Conservation (phyloP, 352 stramenopile genomes). For the Albugo laibachii region DNA sequence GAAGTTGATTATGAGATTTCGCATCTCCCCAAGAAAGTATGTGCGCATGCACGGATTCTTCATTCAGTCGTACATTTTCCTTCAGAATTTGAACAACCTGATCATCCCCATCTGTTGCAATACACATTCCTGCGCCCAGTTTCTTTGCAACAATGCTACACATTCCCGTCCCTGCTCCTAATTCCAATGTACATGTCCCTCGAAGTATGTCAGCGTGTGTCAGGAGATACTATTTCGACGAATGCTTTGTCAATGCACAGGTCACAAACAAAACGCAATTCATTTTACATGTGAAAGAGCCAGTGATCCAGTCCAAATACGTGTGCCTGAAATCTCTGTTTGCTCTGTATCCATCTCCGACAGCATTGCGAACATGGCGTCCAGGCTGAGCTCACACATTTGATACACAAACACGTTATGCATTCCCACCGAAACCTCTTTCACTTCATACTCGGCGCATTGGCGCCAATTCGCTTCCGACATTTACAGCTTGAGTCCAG, state of each 20-base stretch:
- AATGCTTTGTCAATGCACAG: too few relatives aligned
- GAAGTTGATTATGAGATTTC: slow-evolving; percentile 9
- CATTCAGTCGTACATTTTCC: slow-evolving; percentile 30
- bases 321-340: slow-evolving; percentile 55
- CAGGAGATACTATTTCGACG: slow-evolving; percentile 18
- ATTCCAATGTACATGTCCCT: slow-evolving; percentile 31
- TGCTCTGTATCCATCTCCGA: slow-evolving; percentile 35
- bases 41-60: slow-evolving; percentile 1
- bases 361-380: slow-evolving; percentile 34
- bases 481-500: background rate
- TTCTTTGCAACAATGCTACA: slow-evolving; percentile 44
- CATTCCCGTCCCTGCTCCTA: slow-evolving; percentile 50
- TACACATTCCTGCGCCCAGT: slow-evolving; percentile 19
- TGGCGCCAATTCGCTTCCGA: slow-evolving; percentile 24
- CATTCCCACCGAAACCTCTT: slow-evolving; percentile 19
- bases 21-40: slow-evolving; percentile 40
- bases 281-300: slow-evolving; percentile 23
- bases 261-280: background rate
- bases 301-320: slow-evolving; percentile 52
- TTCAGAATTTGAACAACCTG: slow-evolving; percentile 26
- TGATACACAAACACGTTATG: slow-evolving; percentile 24
- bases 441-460: slow-evolving; percentile 31
- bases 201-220: slow-evolving; percentile 19
- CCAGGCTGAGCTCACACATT: slow-evolving; percentile 36
- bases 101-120: slow-evolving; percentile 46